phyloP scores from a whole-genome alignment of 495 filamentous ascomycete genomes.

The Neurospora cerealis region DNA sequence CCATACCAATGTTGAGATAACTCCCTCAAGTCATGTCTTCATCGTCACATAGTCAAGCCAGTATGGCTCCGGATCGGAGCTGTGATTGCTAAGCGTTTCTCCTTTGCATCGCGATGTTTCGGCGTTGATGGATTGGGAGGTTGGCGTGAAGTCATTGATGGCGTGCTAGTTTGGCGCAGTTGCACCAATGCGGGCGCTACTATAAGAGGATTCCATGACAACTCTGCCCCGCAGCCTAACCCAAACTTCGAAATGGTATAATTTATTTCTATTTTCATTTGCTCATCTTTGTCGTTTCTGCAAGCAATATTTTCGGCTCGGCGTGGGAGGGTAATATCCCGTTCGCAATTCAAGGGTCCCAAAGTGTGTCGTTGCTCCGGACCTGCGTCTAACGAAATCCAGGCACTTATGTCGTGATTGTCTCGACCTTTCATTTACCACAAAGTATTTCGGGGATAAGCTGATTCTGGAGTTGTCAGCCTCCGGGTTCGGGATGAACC shows the following conservation, averaged over 20 bases:
- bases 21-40: background rate
- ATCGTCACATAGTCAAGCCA: background rate
- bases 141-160: conserved; percentile 7
- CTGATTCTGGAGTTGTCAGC: background rate
- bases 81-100: background rate
- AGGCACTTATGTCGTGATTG: background rate
- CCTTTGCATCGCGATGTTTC: background rate
- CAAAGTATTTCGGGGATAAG: background rate
- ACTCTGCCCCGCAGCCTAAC: background rate
- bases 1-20: background rate
- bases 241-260: background rate
- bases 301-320: background rate
- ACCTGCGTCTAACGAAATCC: background rate
- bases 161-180: conserved; percentile 15
- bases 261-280: background rate
- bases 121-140: background rate
- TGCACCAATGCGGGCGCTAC: conserved; percentile 3
- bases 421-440: background rate
- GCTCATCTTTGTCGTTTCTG: background rate
- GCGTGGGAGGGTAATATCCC: background rate
- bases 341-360: background rate
- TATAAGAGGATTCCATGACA: background rate
- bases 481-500: background rate
- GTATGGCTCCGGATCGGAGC: background rate
- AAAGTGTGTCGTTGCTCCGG: background rate